Evolutionary conservation across 1,284 basidiomycete genomes (phyloP).

Genomic region (Prillingera fragicola): DNA sequence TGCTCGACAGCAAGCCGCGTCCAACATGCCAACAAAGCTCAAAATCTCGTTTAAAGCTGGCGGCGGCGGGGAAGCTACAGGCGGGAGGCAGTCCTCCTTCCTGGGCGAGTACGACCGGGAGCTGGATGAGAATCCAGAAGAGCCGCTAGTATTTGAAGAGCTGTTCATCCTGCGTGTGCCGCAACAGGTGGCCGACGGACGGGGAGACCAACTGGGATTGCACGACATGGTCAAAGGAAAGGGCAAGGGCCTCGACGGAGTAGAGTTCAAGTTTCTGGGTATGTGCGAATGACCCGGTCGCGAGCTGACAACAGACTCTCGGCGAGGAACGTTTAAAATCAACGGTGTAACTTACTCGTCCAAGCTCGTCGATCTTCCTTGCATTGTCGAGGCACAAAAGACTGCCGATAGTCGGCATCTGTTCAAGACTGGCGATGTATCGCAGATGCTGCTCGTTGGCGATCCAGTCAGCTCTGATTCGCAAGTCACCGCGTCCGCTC

Average conservation of each 20-base stretch:
- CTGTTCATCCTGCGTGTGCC: constrained; percentile 93
- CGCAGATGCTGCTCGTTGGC: constrained; percentile 84
- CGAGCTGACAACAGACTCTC: constrained; percentile 61
- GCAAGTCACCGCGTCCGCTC: constrained; percentile 52
- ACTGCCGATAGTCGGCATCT: constrained; percentile 92
- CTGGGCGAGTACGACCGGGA: constrained; percentile 86
- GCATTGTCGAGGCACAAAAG: constrained; percentile 93
- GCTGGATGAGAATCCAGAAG: constrained; percentile 89
- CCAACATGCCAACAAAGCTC: constrained; percentile 18
- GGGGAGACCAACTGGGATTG: constrained; percentile 54
- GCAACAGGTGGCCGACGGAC: constrained; percentile 53
- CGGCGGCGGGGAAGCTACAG: constrained; percentile 12
- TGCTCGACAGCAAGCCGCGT: constrained; percentile 10
- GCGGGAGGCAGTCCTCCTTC: constrained; percentile 58
- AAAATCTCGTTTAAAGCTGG: constrained; percentile 39
- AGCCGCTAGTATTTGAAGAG: constrained; percentile 84
- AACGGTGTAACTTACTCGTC: constrained; percentile 75
- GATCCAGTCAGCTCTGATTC: constrained; percentile 69
- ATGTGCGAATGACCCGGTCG: constrained; percentile 17
- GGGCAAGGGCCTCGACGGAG: constrained; percentile 68
- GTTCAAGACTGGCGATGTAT: constrained; percentile 98
- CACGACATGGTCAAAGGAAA: constrained; percentile 73
- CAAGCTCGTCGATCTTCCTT: constrained; percentile 93
- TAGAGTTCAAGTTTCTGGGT: constrained; percentile 99
- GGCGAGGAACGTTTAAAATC: constrained; percentile 84